Evolutionary conservation across 768 basidiomycete genomes (phyloP).

Genomic region (Peribolospora baueri): DNA sequence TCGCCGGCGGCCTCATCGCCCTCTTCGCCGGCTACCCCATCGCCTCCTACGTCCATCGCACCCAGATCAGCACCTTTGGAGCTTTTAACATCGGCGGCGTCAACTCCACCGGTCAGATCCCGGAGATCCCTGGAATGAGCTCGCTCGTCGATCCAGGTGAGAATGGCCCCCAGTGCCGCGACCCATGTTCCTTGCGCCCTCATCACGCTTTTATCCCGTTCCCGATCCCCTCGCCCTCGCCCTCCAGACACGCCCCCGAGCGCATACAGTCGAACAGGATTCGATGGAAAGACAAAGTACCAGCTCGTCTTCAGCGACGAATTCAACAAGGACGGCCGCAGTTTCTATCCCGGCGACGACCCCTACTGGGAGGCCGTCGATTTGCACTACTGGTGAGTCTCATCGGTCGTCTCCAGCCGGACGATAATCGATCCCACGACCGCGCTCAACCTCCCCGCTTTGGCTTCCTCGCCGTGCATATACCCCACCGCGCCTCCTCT

Average conservation of each 20-base stretch:
- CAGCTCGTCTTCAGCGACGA: constrained; percentile 68
- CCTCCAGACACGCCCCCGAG: no score
- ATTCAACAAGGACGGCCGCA: constrained; percentile 46
- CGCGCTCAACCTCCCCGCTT: not conserved
- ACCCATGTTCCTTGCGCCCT: no score
- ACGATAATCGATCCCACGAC: not conserved
- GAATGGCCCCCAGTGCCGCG: constrained; percentile 2
- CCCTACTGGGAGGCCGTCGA: constrained; percentile 67
- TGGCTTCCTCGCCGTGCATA: not conserved
- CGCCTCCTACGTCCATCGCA: constrained; percentile 2
- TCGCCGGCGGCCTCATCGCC: constrained; percentile 44
- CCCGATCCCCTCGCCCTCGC: no score
- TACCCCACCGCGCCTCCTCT: not conserved
- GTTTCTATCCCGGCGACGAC: constrained; percentile 38
- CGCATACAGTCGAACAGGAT: constrained; percentile 16
- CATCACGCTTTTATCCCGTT: no score
- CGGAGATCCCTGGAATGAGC: constrained; percentile 41
- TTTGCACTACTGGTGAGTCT: constrained; percentile 41
- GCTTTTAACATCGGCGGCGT: constrained; percentile 67
- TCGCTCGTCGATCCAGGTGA: constrained; percentile 25
- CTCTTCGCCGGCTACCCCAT: constrained; percentile 83
- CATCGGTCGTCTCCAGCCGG: not conserved
- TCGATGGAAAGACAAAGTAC: constrained; percentile 46
- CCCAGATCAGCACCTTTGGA: not conserved
- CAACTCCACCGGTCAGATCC: constrained; percentile 70